Conservation (phyloP, 1,139 yeast genomes). For the Insectozyma bohioensis region DNA sequence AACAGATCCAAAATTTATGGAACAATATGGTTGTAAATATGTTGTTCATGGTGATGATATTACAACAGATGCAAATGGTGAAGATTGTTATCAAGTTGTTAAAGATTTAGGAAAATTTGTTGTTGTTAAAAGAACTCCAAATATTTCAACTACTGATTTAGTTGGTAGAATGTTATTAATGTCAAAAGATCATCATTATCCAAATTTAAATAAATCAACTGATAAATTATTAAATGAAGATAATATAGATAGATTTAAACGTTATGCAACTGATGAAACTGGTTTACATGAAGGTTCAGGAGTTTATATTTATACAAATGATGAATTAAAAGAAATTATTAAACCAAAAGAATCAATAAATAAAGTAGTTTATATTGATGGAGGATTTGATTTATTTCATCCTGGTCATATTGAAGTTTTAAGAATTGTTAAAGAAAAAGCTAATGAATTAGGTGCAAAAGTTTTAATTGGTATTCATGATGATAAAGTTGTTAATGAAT, state of each 20-base stretch:
- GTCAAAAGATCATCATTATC: constrained; percentile 58
- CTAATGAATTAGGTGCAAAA: constrained; percentile 33
- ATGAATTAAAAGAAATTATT: constrained; percentile 26
- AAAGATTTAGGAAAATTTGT: constrained; percentile 84
- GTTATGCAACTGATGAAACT: constrained; percentile 66
- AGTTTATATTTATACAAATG: constrained; percentile 44
- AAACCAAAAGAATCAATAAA: constrained; percentile 27
- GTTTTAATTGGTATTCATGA: constrained; percentile 73
- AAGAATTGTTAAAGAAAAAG: constrained; percentile 43
- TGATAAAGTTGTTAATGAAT: constrained; percentile 55
- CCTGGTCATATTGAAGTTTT: constrained; percentile 87
- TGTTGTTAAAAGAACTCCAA: constrained; percentile 90
- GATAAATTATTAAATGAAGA: constrained; percentile 33
- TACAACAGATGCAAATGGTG: constrained; percentile 92
- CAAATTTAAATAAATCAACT: constrained; percentile 27
- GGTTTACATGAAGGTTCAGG: constrained; percentile 63
- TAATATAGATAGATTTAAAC: constrained; percentile 37
- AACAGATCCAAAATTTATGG: constrained; percentile 84
- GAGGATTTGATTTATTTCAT: constrained; percentile 89
- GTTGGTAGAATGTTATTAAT: constrained; percentile 84
- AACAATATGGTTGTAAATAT: constrained; percentile 68
- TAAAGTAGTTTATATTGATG: constrained; percentile 63
- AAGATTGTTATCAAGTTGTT: constrained; percentile 83
- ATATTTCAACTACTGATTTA: constrained; percentile 91
- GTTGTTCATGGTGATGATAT: constrained; percentile 98